Percentiles rank a stretch among this genome's conserved stretches.
Conservation (phyloP, 2,329 filamentous ascomycete genomes). For the Botrytis porri region DNA sequence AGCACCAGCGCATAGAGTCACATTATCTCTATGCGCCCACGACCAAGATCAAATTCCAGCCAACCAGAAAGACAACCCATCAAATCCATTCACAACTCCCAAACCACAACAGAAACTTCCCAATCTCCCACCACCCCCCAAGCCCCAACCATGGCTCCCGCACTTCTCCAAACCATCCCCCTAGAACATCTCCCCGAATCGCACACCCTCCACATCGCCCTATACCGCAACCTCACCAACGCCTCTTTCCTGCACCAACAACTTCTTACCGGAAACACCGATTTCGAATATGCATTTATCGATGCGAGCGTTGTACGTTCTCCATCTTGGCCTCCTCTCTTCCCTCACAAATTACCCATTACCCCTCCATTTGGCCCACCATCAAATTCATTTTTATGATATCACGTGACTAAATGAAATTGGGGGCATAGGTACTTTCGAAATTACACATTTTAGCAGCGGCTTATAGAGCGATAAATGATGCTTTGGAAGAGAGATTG, state of each 20-base stretch:
- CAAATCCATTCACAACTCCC: neutral
- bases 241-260: conserved; percentile 75
- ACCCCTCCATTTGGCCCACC: neutral
- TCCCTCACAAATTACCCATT: neutral
- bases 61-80: neutral
- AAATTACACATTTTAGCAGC: conserved; percentile 48
- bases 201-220: conserved; percentile 66
- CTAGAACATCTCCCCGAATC: conserved; percentile 72
- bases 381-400: neutral
- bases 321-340: neutral
- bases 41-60: neutral
- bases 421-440: conserved; percentile 44
- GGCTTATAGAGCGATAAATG: conserved; percentile 50
- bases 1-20: neutral
- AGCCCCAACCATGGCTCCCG: conserved; percentile 39
- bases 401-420: conserved; percentile 20
- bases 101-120: neutral
- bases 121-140: no score
- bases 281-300: conserved; percentile 91
- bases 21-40: neutral
- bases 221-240: conserved; percentile 78
- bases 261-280: conserved; percentile 76
- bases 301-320: conserved; percentile 72
- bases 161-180: conserved; percentile 55
- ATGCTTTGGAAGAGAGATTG: conserved; percentile 42